These are phyloP conservation scores for Eucalyptus camaldulensis DNA, from an alignment of 345 rosid genomes.

Conservation along the genomic window DNA sequence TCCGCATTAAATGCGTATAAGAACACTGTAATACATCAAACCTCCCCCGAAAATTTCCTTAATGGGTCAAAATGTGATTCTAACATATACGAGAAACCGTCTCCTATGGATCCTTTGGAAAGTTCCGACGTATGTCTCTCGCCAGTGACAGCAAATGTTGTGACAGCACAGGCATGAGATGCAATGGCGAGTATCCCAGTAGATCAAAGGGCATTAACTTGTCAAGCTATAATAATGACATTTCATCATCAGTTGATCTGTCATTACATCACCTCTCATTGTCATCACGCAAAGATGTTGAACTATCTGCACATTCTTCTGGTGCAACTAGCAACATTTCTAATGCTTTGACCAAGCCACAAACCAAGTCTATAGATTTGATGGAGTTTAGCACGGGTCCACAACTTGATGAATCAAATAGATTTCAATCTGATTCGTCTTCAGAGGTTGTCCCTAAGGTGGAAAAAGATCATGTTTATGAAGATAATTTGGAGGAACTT, in stretches of 20 bases:
- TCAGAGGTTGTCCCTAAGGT: not conserved
- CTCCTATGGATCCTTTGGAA: not conserved
- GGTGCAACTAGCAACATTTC: not conserved
- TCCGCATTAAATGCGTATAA: not conserved
- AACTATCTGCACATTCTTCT: not conserved
- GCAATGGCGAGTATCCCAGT: not conserved
- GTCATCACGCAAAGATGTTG: not conserved
- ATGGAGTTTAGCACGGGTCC: not conserved
- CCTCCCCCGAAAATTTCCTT: not conserved
- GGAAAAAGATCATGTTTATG: not conserved
- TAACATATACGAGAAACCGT: not conserved
- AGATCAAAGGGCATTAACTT: not conserved
- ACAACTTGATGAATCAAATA: not conserved
- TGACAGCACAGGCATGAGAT: not conserved
- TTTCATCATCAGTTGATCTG: slow-evolving; percentile 6
- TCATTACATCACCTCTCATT: slow-evolving; percentile 7
- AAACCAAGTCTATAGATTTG: not conserved
- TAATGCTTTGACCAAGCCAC: not conserved
- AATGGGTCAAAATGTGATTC: not conserved
- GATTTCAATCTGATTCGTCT: not conserved
- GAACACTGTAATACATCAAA: not conserved
- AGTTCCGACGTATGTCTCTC: not conserved
- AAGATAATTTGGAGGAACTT: not conserved
- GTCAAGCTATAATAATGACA: not conserved
- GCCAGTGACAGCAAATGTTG: not conserved